A percentile compares a stretch with the other conserved stretches of the same genome.
Conservation (phyloP, 2,329 filamentous ascomycete genomes). For the Pseudocercospora vitis region DNA sequence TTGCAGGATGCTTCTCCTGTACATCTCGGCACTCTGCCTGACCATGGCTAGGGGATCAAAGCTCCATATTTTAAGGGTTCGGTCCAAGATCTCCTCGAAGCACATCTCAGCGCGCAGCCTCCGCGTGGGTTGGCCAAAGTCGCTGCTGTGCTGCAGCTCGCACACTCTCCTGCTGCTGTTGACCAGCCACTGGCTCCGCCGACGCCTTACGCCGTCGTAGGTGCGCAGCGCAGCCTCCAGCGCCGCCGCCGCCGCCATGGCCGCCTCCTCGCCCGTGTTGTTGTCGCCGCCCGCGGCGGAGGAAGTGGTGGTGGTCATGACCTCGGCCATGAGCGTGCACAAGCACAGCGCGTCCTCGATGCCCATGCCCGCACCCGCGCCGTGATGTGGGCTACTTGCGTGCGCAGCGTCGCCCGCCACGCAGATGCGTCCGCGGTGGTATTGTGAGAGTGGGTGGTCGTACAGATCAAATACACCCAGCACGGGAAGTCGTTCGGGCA, state of each 20-base stretch:
- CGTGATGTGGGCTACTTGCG: slow-evolving; percentile 56
- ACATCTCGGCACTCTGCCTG: not conserved
- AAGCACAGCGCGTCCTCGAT: slow-evolving; percentile 57
- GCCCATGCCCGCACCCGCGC: slow-evolving; percentile 57
- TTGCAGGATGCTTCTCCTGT: too few relatives aligned
- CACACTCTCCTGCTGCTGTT: slow-evolving; percentile 43
- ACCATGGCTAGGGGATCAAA: slow-evolving; percentile 33
- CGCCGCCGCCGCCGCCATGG: slow-evolving; percentile 34
- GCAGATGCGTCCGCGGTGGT: slow-evolving; percentile 40
- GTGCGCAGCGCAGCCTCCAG: slow-evolving; percentile 42
- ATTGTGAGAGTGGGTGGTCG: slow-evolving; percentile 47
- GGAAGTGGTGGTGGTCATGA: slow-evolving; percentile 18
- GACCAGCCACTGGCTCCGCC: slow-evolving; percentile 44
- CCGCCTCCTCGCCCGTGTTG: not conserved
- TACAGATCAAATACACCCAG: slow-evolving; percentile 47
- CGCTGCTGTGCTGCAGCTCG: slow-evolving; percentile 38
- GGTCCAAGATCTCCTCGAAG: slow-evolving; percentile 38
- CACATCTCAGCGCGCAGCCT: slow-evolving; percentile 37
- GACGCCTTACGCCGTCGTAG: slow-evolving; percentile 43
- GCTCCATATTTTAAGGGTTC: slow-evolving; percentile 39
- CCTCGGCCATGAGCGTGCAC: slow-evolving; percentile 39
- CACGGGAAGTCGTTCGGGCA: slow-evolving; percentile 41
- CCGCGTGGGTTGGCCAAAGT: slow-evolving; percentile 37
- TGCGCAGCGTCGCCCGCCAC: slow-evolving; percentile 60
- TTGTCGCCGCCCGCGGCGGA: too few relatives aligned